Evolutionary conservation across 345 rosid species (phyloP).

Genomic region (Hibiscus tridactylites): DNA sequence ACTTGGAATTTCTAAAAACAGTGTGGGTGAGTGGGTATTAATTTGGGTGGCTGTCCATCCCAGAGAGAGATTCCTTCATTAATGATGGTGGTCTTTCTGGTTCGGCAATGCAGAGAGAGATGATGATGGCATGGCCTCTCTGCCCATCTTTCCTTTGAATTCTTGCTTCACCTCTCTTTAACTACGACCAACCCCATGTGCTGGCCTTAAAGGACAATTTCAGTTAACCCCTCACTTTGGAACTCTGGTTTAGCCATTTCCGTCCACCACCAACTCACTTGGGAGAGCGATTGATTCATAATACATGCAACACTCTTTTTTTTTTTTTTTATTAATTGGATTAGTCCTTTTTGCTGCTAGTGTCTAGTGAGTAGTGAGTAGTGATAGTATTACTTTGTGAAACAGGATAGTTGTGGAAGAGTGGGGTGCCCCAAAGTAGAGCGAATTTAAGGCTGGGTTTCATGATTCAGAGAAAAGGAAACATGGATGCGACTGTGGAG

Average conservation of each 20-base stretch:
- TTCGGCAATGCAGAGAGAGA: not conserved
- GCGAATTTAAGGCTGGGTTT: not conserved
- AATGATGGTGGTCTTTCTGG: slow-evolving; percentile 7
- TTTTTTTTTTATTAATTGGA: no score
- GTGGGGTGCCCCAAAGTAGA: not conserved
- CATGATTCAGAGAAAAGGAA: not conserved
- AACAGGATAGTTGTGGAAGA: not conserved
- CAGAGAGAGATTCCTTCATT: slow-evolving; percentile 41
- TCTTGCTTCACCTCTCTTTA: not conserved
- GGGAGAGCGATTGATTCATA: not conserved
- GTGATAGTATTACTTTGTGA: not conserved
- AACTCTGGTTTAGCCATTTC: not conserved
- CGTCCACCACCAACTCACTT: not conserved
- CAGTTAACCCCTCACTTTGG: not conserved
- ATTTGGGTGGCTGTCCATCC: slow-evolving; percentile 18
- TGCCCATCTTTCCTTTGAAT: not conserved
- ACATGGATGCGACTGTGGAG: not conserved
- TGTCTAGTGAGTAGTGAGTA: no score
- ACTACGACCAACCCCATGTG: not conserved
- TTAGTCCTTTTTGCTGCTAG: no score
- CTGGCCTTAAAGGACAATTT: not conserved
- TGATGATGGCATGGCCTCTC: not conserved
- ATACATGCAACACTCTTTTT: no score
- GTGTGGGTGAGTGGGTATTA: slow-evolving; percentile 4
- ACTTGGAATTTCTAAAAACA: not conserved